Conservation (phyloP, 345 rosid genomes). For the Dipteronia dyeriana region DNA sequence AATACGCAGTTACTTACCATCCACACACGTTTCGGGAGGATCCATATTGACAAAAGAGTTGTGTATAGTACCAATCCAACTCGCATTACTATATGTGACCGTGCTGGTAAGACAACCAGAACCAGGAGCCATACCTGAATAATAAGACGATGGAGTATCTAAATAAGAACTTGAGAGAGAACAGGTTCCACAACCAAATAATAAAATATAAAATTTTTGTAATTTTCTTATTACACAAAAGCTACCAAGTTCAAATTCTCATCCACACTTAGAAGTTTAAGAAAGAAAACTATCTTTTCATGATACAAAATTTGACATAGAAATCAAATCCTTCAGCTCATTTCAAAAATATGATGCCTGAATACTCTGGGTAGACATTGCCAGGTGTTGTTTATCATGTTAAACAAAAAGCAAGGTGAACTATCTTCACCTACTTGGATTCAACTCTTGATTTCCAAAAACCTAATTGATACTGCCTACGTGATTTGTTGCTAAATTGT, state of each 20-base stretch:
- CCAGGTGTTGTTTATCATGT: neutral
- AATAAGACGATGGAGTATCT: constrained; percentile 18
- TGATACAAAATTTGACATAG: neutral
- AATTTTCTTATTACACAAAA: no score
- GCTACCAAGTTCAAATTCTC: no score
- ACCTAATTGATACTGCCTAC: neutral
- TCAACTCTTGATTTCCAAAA: neutral
- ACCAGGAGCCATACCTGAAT: constrained; percentile 90
- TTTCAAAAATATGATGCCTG: neutral
- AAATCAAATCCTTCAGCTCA: neutral
- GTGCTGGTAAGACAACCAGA: constrained; percentile 85
- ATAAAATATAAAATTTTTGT: no score
- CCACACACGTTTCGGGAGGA: constrained; percentile 76
- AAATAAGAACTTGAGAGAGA: neutral
- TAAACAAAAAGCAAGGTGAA: neutral
- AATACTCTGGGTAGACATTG: neutral
- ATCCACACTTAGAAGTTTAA: no score
- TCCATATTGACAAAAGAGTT: constrained; percentile 66
- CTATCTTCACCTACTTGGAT: neutral
- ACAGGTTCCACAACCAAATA: neutral
- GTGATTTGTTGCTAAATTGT: neutral
- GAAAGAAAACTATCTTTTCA: no score
- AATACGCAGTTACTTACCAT: constrained; percentile 44
- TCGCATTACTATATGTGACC: constrained; percentile 75
- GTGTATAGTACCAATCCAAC: constrained; percentile 66